Conservation (phyloP, 164 flowering plant genomes). For the Vitis riparia region DNA sequence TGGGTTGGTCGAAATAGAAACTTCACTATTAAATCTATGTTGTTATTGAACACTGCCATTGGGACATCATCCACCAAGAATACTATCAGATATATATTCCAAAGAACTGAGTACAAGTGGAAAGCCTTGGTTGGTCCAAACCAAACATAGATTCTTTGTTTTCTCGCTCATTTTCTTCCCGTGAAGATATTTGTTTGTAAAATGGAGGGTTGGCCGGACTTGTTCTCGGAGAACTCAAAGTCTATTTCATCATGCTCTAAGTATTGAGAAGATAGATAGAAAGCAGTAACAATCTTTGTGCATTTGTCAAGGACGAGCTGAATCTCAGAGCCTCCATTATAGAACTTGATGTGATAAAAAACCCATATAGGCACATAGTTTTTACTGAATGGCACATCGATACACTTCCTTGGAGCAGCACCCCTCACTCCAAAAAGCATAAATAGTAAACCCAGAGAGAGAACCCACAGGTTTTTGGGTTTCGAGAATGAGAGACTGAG, state of each 20-base stretch:
- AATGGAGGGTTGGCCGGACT: slow-evolving; percentile 76
- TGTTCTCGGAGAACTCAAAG: slow-evolving; percentile 85
- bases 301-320: slow-evolving; percentile 69
- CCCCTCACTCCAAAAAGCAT: slow-evolving; percentile 30
- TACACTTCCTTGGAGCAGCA: slow-evolving; percentile 50
- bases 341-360: slow-evolving; percentile 70
- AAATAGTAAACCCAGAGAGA: slow-evolving; percentile 22
- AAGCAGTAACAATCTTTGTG: slow-evolving; percentile 84
- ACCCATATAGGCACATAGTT: slow-evolving; percentile 86
- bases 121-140: slow-evolving; percentile 17
- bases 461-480: slow-evolving; percentile 3
- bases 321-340: slow-evolving; percentile 63
- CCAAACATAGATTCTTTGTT: slow-evolving; percentile 77
- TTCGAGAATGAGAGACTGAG: no score
- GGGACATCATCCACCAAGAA: no score
- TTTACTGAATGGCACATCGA: slow-evolving; percentile 56
- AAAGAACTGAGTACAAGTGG: no score
- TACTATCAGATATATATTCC: no score
- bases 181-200: slow-evolving; percentile 85
- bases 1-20: no score
- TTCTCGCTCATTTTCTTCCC: slow-evolving; percentile 68
- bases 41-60: no score
- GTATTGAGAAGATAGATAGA: slow-evolving; percentile 61
- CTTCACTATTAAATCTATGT: no score
- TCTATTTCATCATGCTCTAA: slow-evolving; percentile 50